Percentiles rank a stretch among this genome's conserved stretches.
These are phyloP conservation scores for Kalmusia sp. DNA, from an alignment of 2,329 filamentous ascomycete species.

Conservation along the genomic window DNA sequence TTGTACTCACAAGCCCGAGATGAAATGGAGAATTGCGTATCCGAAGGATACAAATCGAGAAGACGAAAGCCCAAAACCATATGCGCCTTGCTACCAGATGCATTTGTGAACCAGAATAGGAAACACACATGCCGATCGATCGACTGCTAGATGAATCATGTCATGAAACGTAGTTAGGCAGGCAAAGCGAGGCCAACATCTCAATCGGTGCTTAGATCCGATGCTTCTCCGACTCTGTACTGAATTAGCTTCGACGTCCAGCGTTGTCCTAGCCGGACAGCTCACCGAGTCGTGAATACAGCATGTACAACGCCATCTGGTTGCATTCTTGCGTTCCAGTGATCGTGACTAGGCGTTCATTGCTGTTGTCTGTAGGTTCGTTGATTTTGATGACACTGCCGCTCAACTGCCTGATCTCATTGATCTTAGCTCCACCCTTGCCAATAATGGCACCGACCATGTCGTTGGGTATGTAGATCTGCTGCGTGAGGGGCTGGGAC, in stretches of 20 bases:
- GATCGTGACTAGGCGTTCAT: slow-evolving; percentile 95
- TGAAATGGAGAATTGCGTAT: background rate
- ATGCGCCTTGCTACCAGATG: slow-evolving; percentile 28
- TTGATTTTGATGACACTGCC: slow-evolving; percentile 99
- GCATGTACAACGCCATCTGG: slow-evolving; percentile 99
- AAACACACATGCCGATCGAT: slow-evolving; percentile 7
- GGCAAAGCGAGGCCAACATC: background rate
- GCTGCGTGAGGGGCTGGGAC: slow-evolving; percentile 80
- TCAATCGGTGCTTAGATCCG: slow-evolving; percentile 54
- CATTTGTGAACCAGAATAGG: slow-evolving; percentile 7
- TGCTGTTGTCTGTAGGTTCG: slow-evolving; percentile 98
- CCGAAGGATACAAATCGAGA: slow-evolving; percentile 18
- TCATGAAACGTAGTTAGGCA: background rate
- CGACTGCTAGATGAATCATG: background rate
- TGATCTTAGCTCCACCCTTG: slow-evolving; percentile 98
- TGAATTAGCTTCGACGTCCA: slow-evolving; percentile 12
- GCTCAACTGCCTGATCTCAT: slow-evolving; percentile 95
- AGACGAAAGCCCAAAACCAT: slow-evolving; percentile 14
- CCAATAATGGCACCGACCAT: slow-evolving; percentile 99
- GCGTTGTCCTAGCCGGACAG: slow-evolving; percentile 20
- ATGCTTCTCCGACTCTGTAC: slow-evolving; percentile 77
- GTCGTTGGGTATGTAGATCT: slow-evolving; percentile 99
- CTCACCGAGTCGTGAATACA: slow-evolving; percentile 94
- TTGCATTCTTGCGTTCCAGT: slow-evolving; percentile 98
- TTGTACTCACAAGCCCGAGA: background rate